A percentile compares a stretch with the other conserved stretches of the same genome.
These are phyloP conservation scores for Craspedostauros australis DNA, from an alignment of 108 stramenopile species.

Conservation along the genomic window DNA sequence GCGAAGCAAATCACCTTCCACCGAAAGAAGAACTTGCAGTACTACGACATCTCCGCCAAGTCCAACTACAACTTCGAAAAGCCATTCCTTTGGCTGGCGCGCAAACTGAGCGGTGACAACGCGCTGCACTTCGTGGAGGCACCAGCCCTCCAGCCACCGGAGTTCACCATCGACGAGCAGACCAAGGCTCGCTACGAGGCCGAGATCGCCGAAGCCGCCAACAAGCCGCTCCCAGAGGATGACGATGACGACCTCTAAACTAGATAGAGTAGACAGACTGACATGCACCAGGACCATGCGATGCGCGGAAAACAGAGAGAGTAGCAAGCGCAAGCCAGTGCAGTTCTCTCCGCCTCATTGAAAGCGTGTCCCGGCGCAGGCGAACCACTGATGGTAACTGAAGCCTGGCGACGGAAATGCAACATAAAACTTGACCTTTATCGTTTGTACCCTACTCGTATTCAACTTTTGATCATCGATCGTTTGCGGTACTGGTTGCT, in stretches of 20 bases:
- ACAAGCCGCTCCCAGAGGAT: slow-evolving; percentile 93
- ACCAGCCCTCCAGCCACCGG: slow-evolving; percentile 95
- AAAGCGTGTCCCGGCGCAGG: no score
- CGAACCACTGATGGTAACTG: no score
- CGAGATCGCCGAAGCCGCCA: slow-evolving; percentile 84
- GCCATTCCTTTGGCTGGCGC: slow-evolving; percentile 99
- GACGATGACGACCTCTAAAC: slow-evolving; percentile 93
- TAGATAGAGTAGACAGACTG: no score
- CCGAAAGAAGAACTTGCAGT: slow-evolving; percentile 99
- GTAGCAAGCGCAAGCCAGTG: no score
- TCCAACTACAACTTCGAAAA: slow-evolving; percentile 99
- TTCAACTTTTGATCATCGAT: no score
- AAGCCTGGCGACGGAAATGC: no score
- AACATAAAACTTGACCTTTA: no score
- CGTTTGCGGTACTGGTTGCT: no score
- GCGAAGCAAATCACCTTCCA: slow-evolving; percentile 99
- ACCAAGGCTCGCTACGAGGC: slow-evolving; percentile 85
- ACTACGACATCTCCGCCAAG: slow-evolving; percentile 99
- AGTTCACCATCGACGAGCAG: slow-evolving; percentile 86
- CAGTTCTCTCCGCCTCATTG: no score
- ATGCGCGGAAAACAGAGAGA: no score
- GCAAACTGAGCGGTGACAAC: slow-evolving; percentile 96
- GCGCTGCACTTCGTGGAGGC: slow-evolving; percentile 96
- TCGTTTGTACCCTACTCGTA: no score
- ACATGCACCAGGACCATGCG: no score